Conservation (phyloP, 768 basidiomycete genomes). For the Obba rivulosa region DNA sequence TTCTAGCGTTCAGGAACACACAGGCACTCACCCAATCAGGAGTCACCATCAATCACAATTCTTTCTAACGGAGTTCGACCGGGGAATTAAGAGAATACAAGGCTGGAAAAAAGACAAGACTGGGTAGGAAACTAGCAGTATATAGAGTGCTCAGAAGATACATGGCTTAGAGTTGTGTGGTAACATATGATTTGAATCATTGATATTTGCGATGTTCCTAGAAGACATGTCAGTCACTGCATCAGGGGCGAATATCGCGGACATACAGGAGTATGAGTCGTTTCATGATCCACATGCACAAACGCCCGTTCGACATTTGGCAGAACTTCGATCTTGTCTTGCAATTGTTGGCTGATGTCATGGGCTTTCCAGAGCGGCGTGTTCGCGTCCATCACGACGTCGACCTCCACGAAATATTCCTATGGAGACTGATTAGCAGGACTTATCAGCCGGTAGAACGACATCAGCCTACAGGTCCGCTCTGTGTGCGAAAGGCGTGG, state of each 20-base stretch:
- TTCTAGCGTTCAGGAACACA: background rate
- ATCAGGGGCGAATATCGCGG: background rate
- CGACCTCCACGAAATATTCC: constrained; percentile 93
- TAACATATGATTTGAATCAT: constrained; percentile 5
- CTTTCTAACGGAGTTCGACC: constrained; percentile 27
- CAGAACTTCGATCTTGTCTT: constrained; percentile 84
- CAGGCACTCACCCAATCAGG: background rate
- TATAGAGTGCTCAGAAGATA: background rate
- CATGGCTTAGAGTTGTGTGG: background rate
- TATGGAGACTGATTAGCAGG: constrained; percentile 19
- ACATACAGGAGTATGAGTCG: constrained; percentile 66
- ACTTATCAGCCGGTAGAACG: no score
- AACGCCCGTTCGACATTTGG: constrained; percentile 92
- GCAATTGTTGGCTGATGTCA: constrained; percentile 76
- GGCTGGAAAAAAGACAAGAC: constrained; percentile 15
- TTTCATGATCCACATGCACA: constrained; percentile 93
- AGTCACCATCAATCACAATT: background rate
- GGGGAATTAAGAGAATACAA: constrained; percentile 29
- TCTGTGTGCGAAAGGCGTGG: constrained; percentile 32
- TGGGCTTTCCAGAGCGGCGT: constrained; percentile 90
- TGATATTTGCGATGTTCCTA: constrained; percentile 41
- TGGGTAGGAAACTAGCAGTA: background rate
- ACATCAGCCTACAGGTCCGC: constrained; percentile 55
- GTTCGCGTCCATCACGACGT: constrained; percentile 86
- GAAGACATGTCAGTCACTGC: background rate